Base-by-base conservation (phyloP, 2,329 filamentous ascomycete species). In the Waltergamsia citrina region DNA sequence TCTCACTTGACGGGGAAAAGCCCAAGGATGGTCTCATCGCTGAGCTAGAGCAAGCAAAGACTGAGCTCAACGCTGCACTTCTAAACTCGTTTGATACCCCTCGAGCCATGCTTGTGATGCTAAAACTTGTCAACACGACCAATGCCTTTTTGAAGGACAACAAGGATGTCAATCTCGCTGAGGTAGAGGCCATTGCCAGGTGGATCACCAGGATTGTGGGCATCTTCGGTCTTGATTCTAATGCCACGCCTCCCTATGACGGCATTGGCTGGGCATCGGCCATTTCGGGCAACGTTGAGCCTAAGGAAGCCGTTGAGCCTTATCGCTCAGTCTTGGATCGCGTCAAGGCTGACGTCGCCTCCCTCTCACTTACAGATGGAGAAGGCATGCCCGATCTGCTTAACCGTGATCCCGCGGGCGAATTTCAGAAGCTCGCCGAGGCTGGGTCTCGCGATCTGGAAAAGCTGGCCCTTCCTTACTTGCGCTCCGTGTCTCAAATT, bases 61-160 rank as follows among this genome's bases (percentile, higher is more conserved):
- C 59, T 26, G 72, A 75, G 17, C 52, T 74, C 20, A 56, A 73
- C 22, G 50, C 56, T 2, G 81, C 82, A 2, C 67, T 95, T 12
- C 70, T 71, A 45, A 86, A 94, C 58, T 94, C 87, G 0, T 94
- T 95, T 54, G 82, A 95, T 56, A 95, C 88, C 0, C 78, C 84
- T 2, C 64, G 67, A 33, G 85, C 80, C 5, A 86, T 95, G 81
- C 71, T 74, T 32, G 62, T 77, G n/a, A 80, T 95, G 30, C 75
- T 78, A 3, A 77, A 85, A 36, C 62, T 95, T 17, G 80, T 95
- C 41, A 81, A 78, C 31, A 75, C 82, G 27, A 82, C 81, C 50
- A 94, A 94, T 57, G 63, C 69, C 34, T 62, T 68, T 44, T 59
- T 74, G 34, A 64, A 57, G 39, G 57, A 63, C 11, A 60, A 66